These are phyloP conservation scores for Straminergon stramineum DNA, from an alignment of 225 moss, liverwort and hornwort genomes.

Conservation along the genomic window DNA sequence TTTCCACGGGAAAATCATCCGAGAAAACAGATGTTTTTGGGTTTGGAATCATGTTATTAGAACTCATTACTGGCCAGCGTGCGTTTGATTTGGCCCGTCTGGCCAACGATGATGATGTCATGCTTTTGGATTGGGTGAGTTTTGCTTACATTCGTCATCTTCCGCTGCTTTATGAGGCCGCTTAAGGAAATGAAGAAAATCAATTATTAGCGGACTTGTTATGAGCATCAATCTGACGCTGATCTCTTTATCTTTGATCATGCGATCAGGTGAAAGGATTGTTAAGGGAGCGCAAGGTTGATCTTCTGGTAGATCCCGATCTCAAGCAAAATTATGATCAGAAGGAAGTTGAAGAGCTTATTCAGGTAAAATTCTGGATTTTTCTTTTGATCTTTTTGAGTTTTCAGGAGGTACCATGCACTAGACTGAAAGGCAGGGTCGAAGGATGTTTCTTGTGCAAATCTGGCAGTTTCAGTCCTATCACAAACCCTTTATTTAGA, in stretches of 20 bases:
- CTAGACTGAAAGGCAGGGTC: not conserved
- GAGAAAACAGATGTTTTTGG: conserved; percentile 97
- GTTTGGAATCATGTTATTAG: conserved; percentile 88
- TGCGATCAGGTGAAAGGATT: conserved; percentile 73
- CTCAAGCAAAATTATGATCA: conserved; percentile 67
- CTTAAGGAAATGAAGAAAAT: not conserved
- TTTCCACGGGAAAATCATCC: conserved; percentile 94
- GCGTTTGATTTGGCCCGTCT: conserved; percentile 91
- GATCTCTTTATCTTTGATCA: not conserved
- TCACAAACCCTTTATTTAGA: not conserved
- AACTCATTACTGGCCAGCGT: conserved; percentile 94
- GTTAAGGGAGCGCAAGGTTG: conserved; percentile 71
- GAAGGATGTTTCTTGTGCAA: not conserved
- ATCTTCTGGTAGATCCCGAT: conserved; percentile 83
- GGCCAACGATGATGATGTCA: conserved; percentile 91
- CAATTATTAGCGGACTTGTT: not conserved
- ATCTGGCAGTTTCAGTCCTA: not conserved
- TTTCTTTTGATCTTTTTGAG: not conserved
- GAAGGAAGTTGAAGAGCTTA: conserved; percentile 84
- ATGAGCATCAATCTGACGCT: not conserved
- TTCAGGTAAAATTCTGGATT: conserved; percentile 40
- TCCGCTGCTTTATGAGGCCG: not conserved
- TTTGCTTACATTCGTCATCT: not conserved
- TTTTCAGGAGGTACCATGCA: not conserved
- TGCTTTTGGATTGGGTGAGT: conserved; percentile 94